A percentile compares a stretch with the other conserved stretches of the same genome.
phyloP scores from a whole-genome alignment of 2,329 filamentous ascomycete genomes.

The Botrytis porri region DNA sequence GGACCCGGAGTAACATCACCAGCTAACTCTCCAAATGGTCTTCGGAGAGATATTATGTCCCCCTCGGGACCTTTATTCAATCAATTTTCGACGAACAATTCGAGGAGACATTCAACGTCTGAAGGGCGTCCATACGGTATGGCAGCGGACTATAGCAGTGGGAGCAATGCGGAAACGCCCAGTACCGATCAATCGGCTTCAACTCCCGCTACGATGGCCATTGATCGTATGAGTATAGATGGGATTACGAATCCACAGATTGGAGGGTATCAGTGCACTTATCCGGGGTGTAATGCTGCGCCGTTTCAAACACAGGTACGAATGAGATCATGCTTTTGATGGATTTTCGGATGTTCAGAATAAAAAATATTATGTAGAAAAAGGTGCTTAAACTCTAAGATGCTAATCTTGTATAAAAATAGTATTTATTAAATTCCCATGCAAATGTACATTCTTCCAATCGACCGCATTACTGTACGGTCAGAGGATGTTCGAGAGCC shows the following conservation, averaged over 20 bases:
- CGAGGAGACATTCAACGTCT: constrained; percentile 32
- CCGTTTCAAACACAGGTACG: constrained; percentile 72
- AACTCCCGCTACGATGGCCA: constrained; percentile 44
- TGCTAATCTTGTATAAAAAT: constrained; percentile 27
- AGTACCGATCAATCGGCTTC: constrained; percentile 46
- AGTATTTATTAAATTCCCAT: constrained; percentile 74
- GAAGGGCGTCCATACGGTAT: constrained; percentile 30
- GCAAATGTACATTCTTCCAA: constrained; percentile 67
- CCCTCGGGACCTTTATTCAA: constrained; percentile 27
- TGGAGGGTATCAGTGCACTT: constrained; percentile 57
- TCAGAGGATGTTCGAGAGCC: constrained; percentile 59
- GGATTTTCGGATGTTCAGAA: background rate
- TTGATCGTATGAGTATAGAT: constrained; percentile 58
- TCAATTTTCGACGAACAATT: constrained; percentile 24
- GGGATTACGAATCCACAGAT: constrained; percentile 53
- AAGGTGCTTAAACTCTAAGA: background rate
- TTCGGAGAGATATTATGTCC: constrained; percentile 46
- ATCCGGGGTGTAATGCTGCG: constrained; percentile 63
- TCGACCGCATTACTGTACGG: constrained; percentile 63
- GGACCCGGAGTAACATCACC: constrained; percentile 33
- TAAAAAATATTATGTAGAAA: background rate
- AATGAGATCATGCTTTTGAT: background rate
- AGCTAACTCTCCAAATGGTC: constrained; percentile 35
- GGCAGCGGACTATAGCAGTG: constrained; percentile 32
- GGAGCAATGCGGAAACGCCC: constrained; percentile 45